Evolutionary conservation across 2,329 filamentous ascomycete species (phyloP), one percentile per base, ranked within the genome.

Genomic region (Pyricularia grisea): DNA sequence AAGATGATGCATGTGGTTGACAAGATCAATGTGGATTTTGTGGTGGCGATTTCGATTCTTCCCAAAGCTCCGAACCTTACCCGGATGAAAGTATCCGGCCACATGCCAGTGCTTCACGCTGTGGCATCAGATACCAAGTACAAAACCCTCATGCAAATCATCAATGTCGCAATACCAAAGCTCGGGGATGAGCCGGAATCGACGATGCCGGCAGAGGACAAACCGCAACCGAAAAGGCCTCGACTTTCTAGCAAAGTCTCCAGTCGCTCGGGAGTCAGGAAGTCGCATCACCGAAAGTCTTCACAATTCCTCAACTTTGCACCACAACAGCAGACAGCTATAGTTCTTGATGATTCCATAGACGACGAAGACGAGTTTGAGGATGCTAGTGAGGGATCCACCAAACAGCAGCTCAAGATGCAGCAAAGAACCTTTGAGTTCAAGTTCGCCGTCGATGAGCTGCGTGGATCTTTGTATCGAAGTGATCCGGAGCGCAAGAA

Each of bases 21-120:
- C 77, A 90, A 92, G 72, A 99, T 99, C 81, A 99, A 97, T 73
- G 92, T 99, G 74, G 92, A 98, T 77, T 98, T 99, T 77, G 89
- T 93, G 12, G 88, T 99, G n/a, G 94, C 97, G 77, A 90, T 92
- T 25, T 99, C 94, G 9, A 99, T 99, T 73, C 83, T 99, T n/a
- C 95, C 95, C 0, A 97, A 97, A 76, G 93, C 93, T 0, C 91
- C 94, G 0, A 96, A 97, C 72, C 82, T 99, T 66, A 96, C 95
- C 17, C 95, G 95, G 75, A 90, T 97, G 73, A 91, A 92, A 71
- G 88, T 99, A 42, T 96, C 93, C 1, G 95, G 95, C 1, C 93
- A 96, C 74, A 83, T 99, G 68, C 95, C 96, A 0, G 89, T 98
- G 68, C 84, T 99, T 0, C 94, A 98, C 77, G 95, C 92, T 12